These are phyloP conservation scores for Lactarius sanguifluus DNA, from an alignment of 768 basidiomycete species.

Conservation along the genomic window DNA sequence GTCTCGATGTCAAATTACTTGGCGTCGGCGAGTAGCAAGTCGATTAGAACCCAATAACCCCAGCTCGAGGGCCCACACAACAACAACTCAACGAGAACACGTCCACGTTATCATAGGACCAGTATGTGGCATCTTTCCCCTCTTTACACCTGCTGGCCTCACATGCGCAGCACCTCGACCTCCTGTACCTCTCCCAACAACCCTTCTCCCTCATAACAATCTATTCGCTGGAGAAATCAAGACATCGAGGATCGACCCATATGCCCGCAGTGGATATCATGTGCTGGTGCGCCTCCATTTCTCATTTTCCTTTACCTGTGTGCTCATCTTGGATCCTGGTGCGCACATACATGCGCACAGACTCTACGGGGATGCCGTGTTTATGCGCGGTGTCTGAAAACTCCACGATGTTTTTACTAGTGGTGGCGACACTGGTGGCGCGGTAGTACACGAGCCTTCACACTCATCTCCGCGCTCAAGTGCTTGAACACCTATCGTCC, in stretches of 20 bases:
- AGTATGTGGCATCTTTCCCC: conserved; percentile 53
- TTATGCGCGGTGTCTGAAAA: conserved; percentile 25
- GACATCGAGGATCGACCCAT: neutral
- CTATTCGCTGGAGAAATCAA: conserved; percentile 8
- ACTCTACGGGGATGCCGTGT: conserved; percentile 24
- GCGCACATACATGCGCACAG: neutral
- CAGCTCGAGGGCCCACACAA: conserved; percentile 85
- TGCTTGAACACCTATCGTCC: no score
- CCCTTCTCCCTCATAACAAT: conserved; percentile 90
- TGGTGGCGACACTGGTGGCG: no score
- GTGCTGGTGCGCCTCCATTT: conserved; percentile 20
- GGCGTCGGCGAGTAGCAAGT: neutral
- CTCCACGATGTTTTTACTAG: conserved; percentile 14
- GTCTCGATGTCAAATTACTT: neutral
- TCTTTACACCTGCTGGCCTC: neutral
- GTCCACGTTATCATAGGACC: conserved; percentile 87
- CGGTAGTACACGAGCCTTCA: no score
- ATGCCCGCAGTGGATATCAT: conserved; percentile 27
- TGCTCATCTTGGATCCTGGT: neutral
- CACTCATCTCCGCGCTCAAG: no score
- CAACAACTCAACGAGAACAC: conserved; percentile 88
- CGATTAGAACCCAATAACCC: conserved; percentile 41
- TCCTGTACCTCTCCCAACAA: conserved; percentile 81
- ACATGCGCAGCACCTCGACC: conserved; percentile 54
- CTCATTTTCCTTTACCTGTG: neutral